Conservation (phyloP, 2,329 filamentous ascomycete species). For the Venturia carpophila region DNA sequence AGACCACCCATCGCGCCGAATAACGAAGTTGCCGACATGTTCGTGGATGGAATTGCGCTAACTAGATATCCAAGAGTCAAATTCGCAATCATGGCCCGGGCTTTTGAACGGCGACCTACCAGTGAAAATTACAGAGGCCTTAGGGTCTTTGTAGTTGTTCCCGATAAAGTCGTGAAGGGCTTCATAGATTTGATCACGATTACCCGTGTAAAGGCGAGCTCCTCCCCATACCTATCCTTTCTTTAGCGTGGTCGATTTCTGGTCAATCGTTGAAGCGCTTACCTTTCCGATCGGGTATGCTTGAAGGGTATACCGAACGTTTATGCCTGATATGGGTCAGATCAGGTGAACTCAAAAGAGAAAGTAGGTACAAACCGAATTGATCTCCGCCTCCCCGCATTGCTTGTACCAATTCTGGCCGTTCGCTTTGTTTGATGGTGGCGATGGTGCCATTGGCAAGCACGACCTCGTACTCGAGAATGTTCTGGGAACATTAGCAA, state of each 20-base stretch:
- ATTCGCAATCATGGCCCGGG: too few relatives aligned
- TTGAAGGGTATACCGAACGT: slow-evolving; percentile 30
- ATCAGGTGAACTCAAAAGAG: slow-evolving; percentile 23
- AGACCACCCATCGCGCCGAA: slow-evolving; percentile 26
- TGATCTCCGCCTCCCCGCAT: slow-evolving; percentile 27
- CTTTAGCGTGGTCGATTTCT: neutral
- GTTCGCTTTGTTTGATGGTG: slow-evolving; percentile 24
- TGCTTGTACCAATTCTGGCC: slow-evolving; percentile 26
- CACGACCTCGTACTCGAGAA: slow-evolving; percentile 21
- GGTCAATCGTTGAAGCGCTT: neutral
- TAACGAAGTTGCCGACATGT: slow-evolving; percentile 21
- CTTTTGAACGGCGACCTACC: slow-evolving; percentile 36
- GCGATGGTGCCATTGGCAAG: slow-evolving; percentile 24
- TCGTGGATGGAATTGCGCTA: neutral
- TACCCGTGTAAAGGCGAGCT: slow-evolving; percentile 28
- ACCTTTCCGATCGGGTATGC: slow-evolving; percentile 30
- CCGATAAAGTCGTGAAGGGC: slow-evolving; percentile 30
- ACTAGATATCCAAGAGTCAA: neutral
- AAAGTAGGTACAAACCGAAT: slow-evolving; percentile 24
- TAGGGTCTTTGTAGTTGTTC: slow-evolving; percentile 32
- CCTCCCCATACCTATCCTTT: slow-evolving; percentile 33
- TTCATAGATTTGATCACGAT: slow-evolving; percentile 28
- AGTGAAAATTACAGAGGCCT: slow-evolving; percentile 38
- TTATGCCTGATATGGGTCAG: slow-evolving; percentile 25
- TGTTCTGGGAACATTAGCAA: slow-evolving; percentile 21